Base-by-base conservation (phyloP, 345 rosid genomes). In the Populus simonii region DNA sequence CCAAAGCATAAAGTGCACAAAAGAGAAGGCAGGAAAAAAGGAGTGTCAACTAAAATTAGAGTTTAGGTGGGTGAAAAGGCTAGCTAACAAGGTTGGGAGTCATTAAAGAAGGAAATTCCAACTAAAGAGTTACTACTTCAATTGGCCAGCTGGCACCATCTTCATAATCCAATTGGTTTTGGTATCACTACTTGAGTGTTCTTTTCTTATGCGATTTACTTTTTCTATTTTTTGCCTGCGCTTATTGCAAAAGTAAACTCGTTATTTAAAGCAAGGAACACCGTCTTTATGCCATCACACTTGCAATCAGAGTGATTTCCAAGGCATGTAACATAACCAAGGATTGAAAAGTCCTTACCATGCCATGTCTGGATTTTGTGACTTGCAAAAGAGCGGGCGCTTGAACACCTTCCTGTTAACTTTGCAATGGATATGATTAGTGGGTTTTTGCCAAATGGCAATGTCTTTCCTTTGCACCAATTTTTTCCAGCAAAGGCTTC, bases 381-480 rank as follows among this genome's bases (percentile, higher is more conserved):
- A 79, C 31, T 74, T 76, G 87, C 99, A 96, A 74, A 96, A 89
- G 49, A 66, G 83, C 0, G 97, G 96, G 25, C 80, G 74, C 85
- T 89, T 92, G 74, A 86, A 86, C 41, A 88, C 86, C 65, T 82
- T 86, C 83, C 92, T 83, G 67, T 61, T 86, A 38, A 74, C 80
- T 80, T 83, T 88, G 76, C 99, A 96, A 66, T 89, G 94, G 20
- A 92, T 74, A 41, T 96, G 99, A 76, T 96, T 93, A 8, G 87
- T 90, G 7, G 99, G 91, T 80, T 96, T 96, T 72, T 87, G 98
- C 97, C 96, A 96, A 27, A 96, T 86, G 10, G 96, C 97, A 79
- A 92, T 84, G 67, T 93, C 97, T 8, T 80, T 86, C 69, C 71
- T 92, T 43, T 92, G 93, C 25, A 72, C 78, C 75, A 91, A 39